Evolutionary conservation across 2,329 filamentous ascomycete genomes (phyloP).

Genomic region (Thelonectria blattea): DNA sequence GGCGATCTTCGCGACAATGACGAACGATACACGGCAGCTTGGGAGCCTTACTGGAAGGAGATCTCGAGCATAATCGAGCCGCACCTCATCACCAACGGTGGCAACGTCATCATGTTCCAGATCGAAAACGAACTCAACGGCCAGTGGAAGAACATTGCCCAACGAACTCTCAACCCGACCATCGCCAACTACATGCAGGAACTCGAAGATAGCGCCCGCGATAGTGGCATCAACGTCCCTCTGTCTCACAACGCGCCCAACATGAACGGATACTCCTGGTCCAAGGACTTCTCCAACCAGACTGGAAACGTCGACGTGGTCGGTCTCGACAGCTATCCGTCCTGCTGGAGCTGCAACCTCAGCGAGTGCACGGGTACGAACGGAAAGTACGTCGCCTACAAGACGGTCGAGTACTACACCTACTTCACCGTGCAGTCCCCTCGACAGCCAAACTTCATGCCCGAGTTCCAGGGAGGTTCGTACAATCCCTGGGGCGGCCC

Average conservation of each 20-base stretch:
- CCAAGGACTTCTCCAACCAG: slow-evolving; percentile 61
- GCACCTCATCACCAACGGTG: slow-evolving; percentile 62
- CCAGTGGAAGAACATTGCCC: slow-evolving; percentile 49
- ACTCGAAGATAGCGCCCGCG: slow-evolving; percentile 58
- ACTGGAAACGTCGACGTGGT: slow-evolving; percentile 62
- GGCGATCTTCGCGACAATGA: slow-evolving; percentile 60
- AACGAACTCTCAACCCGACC: slow-evolving; percentile 54
- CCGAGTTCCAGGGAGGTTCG: slow-evolving; percentile 39
- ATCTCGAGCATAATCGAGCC: slow-evolving; percentile 57
- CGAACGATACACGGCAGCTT: slow-evolving; percentile 57
- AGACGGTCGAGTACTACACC: slow-evolving; percentile 42
- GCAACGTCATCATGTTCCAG: slow-evolving; percentile 60
- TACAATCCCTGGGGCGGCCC: slow-evolving; percentile 69
- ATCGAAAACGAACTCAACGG: slow-evolving; percentile 62
- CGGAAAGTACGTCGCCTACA: slow-evolving; percentile 62
- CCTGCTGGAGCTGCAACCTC: slow-evolving; percentile 69
- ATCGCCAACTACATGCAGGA: slow-evolving; percentile 63
- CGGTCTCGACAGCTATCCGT: slow-evolving; percentile 59
- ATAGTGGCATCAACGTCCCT: slow-evolving; percentile 64
- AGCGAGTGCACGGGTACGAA: slow-evolving; percentile 66
- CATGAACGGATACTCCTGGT: slow-evolving; percentile 62
- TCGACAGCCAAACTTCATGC: slow-evolving; percentile 35
- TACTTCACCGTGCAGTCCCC: slow-evolving; percentile 39
- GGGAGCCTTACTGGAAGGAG: slow-evolving; percentile 59
- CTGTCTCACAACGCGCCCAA: slow-evolving; percentile 66